Percentiles rank a stretch among this genome's conserved stretches.
These are phyloP conservation scores for Blastobotrys raffinosifermentans DNA, from an alignment of 1,139 yeast species.

Conservation along the genomic window DNA sequence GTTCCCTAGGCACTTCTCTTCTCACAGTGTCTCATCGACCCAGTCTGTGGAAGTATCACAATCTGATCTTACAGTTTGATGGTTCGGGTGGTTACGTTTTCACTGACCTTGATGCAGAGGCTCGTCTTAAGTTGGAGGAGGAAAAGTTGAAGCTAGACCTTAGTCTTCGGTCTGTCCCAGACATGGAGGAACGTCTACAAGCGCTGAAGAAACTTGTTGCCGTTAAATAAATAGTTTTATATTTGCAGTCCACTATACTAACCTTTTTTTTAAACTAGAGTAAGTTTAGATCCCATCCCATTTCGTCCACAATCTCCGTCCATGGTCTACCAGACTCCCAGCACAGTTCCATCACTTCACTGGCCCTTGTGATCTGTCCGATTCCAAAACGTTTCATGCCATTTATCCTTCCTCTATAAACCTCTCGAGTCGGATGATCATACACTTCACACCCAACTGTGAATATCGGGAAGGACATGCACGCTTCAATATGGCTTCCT, in stretches of 20 bases:
- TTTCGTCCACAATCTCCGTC: slow-evolving; percentile 28
- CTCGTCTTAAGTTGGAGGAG: slow-evolving; percentile 63
- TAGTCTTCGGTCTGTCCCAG: slow-evolving; percentile 60
- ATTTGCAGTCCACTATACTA: slow-evolving; percentile 1
- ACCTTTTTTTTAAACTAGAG: slow-evolving; percentile 15
- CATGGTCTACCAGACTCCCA: slow-evolving; percentile 36
- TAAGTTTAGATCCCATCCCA: slow-evolving; percentile 26
- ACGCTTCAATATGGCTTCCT: slow-evolving; percentile 45
- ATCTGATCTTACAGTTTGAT: slow-evolving; percentile 73
- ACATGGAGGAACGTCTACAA: slow-evolving; percentile 54
- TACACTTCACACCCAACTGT: slow-evolving; percentile 52
- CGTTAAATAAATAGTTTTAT: slow-evolving; percentile 2
- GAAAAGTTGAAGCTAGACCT: slow-evolving; percentile 63
- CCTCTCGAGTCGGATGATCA: slow-evolving; percentile 33
- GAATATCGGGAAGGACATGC: slow-evolving; percentile 48
- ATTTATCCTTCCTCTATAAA: slow-evolving; percentile 37
- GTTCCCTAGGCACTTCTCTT: slow-evolving; percentile 70
- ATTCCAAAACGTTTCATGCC: slow-evolving; percentile 43
- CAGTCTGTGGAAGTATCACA: slow-evolving; percentile 89
- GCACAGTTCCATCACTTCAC: slow-evolving; percentile 43
- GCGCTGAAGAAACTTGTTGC: slow-evolving; percentile 21
- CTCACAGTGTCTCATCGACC: slow-evolving; percentile 90
- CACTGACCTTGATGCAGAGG: slow-evolving; percentile 61
- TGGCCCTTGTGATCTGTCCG: slow-evolving; percentile 40
- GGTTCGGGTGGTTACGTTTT: slow-evolving; percentile 75